Evolutionary conservation across 2,329 filamentous ascomycete species (phyloP).

Genomic region (Leptosphaerulina australis): DNA sequence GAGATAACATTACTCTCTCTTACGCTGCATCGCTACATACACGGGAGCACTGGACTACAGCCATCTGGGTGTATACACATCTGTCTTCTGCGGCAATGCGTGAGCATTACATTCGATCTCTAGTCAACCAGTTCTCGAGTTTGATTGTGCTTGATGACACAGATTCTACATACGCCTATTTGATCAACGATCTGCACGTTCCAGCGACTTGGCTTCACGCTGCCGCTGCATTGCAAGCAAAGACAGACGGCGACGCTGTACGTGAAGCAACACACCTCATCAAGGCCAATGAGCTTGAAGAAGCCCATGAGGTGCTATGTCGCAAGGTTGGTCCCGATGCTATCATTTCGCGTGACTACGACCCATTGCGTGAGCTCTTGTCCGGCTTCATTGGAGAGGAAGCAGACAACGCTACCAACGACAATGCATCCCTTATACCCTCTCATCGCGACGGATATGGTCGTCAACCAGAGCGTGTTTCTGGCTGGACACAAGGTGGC

Average conservation of each 20-base stretch:
- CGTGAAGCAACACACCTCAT: constrained; percentile 71
- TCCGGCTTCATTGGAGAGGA: constrained; percentile 64
- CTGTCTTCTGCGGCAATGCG: constrained; percentile 69
- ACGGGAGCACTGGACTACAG: constrained; percentile 50
- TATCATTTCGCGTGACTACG: constrained; percentile 82
- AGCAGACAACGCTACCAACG: constrained; percentile 51
- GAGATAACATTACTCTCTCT: constrained; percentile 62
- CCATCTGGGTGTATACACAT: constrained; percentile 78
- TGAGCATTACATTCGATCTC: constrained; percentile 73
- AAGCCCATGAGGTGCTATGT: constrained; percentile 84
- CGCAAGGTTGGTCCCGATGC: constrained; percentile 79
- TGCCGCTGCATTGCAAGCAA: constrained; percentile 82
- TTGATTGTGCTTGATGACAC: constrained; percentile 65
- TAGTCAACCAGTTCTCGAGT: constrained; percentile 64
- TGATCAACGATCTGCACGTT: constrained; percentile 71
- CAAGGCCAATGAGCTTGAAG: constrained; percentile 73
- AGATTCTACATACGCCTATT: constrained; percentile 61
- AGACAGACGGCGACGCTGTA: constrained; percentile 69
- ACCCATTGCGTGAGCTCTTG: constrained; percentile 70
- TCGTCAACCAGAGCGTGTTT: constrained; percentile 53
- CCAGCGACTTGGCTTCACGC: constrained; percentile 83
- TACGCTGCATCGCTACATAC: constrained; percentile 47
- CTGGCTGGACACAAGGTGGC: constrained; percentile 79
- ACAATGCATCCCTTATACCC: constrained; percentile 17
- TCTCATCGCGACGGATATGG: constrained; percentile 1